These are phyloP conservation scores for Yamagishiella unicocca DNA, from an alignment of 139 green algal species.

Conservation along the genomic window DNA sequence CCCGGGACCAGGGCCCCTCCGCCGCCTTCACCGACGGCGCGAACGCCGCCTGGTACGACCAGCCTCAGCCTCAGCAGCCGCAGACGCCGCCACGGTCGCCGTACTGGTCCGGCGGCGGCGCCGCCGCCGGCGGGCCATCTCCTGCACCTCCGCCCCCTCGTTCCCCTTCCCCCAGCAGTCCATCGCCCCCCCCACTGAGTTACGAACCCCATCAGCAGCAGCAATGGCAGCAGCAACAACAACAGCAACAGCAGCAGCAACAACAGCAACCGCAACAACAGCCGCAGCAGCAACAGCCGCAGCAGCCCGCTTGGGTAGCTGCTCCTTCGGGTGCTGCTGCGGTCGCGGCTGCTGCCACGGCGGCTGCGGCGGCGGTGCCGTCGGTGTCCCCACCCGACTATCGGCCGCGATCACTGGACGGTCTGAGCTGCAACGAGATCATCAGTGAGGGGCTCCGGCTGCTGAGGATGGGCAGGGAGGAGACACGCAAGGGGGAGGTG, in stretches of 20 bases:
- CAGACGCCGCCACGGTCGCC: not conserved
- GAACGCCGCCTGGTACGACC: too few relatives aligned
- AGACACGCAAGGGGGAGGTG: slow-evolving; percentile 60
- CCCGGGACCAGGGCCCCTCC: too few relatives aligned
- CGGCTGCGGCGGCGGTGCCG: not conserved
- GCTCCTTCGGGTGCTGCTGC: not conserved
- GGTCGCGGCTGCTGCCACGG: not conserved
- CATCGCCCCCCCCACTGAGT: too few relatives aligned
- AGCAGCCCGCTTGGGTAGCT: too few relatives aligned
- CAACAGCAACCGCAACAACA: not conserved
- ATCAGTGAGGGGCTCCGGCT: slow-evolving; percentile 54
- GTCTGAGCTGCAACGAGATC: slow-evolving; percentile 35
- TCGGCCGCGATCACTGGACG: slow-evolving; percentile 18
- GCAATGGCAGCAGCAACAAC: not conserved
- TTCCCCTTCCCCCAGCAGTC: too few relatives aligned
- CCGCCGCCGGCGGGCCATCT: not conserved
- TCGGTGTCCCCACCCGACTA: not conserved
- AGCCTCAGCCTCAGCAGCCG: not conserved
- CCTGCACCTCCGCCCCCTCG: not conserved
- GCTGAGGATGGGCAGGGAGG: slow-evolving; percentile 54
- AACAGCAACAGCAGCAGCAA: not conserved
- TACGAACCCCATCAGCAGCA: too few relatives aligned
- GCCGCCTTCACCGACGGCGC: too few relatives aligned
- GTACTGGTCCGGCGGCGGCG: not conserved
- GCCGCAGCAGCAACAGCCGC: not conserved